phyloP scores from a whole-genome alignment of 257 asterid species.

The Solanum tarijense region DNA sequence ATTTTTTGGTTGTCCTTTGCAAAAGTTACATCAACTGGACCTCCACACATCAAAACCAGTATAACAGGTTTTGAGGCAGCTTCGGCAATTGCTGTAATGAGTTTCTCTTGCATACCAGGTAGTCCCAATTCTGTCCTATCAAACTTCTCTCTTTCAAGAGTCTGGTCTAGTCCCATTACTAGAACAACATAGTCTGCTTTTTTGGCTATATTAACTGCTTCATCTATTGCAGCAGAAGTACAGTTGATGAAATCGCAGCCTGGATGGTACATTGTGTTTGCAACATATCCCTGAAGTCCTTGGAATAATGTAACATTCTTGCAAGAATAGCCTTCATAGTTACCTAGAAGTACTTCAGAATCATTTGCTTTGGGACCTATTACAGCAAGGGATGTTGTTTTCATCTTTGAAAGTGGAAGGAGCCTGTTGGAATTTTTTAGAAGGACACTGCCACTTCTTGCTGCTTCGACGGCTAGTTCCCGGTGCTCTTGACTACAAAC shows the following conservation, averaged over 20 bases:
- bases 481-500: conserved; percentile 51
- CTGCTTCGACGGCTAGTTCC: conserved; percentile 49
- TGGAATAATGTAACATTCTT: conserved; percentile 35
- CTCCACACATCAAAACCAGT: conserved; percentile 45
- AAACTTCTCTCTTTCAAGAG: conserved; percentile 34
- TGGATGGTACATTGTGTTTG: conserved; percentile 13
- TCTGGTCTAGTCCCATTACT: conserved; percentile 63
- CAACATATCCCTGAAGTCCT: conserved; percentile 28
- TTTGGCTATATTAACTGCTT: conserved; percentile 21
- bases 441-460: conserved; percentile 57
- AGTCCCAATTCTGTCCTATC: conserved; percentile 42
- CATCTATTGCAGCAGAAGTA: conserved; percentile 19
- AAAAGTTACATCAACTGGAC: conserved; percentile 62
- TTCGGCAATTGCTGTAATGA: conserved; percentile 25
- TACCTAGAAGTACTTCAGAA: conserved; percentile 24
- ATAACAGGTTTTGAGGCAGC: conserved; percentile 39
- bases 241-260: conserved; percentile 43
- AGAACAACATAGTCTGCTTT: conserved; percentile 37
- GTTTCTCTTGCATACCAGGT: conserved; percentile 45
- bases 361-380: conserved; percentile 57
- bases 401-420: conserved; percentile 48
- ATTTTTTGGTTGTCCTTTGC: conserved; percentile 39
- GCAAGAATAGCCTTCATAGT: conserved; percentile 64
- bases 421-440: conserved; percentile 38
- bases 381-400: conserved; percentile 33